These are phyloP conservation scores for Ceratocystis albifundus DNA, from an alignment of 2,329 filamentous ascomycete species.

Conservation along the genomic window DNA sequence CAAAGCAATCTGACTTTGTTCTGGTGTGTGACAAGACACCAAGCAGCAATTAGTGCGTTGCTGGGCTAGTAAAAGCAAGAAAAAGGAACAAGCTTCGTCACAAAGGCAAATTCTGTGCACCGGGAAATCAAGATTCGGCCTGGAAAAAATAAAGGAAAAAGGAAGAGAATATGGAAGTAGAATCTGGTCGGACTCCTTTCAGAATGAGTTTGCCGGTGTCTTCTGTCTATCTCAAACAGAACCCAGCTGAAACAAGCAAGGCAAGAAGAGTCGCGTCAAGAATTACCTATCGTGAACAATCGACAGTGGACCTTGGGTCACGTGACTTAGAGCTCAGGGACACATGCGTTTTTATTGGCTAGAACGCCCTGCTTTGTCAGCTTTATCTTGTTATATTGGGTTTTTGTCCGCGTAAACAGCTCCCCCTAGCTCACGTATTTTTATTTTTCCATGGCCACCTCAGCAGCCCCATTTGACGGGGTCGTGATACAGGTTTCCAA, in stretches of 20 bases:
- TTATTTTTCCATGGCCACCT: constrained; percentile 9
- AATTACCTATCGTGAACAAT: constrained; percentile 16
- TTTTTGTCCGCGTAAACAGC: constrained; percentile 13
- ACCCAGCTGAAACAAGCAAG: constrained; percentile 3
- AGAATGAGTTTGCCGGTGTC: neutral
- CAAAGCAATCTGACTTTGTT: neutral
- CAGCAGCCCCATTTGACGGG: neutral
- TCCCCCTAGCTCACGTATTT: constrained; percentile 17
- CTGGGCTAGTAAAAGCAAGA: neutral
- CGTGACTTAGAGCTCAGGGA: constrained; percentile 12
- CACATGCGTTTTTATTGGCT: constrained; percentile 14
- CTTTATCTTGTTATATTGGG: neutral
- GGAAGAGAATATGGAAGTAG: neutral
- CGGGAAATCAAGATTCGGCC: neutral
- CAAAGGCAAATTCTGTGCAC: neutral
- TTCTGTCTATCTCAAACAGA: constrained; percentile 2
- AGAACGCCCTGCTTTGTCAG: neutral
- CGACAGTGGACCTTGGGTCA: constrained; percentile 11
- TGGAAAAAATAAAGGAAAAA: neutral
- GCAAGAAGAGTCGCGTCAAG: constrained; percentile 21
- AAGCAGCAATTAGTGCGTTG: neutral
- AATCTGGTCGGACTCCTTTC: neutral
- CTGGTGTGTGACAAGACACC: constrained; percentile 2
- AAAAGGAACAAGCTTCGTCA: neutral
- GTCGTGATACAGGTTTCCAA: constrained; percentile 21